Percentiles rank a stretch among this genome's conserved stretches.
phyloP scores from a whole-genome alignment of 352 stramenopile species.

The Phytophthora tubulina region DNA sequence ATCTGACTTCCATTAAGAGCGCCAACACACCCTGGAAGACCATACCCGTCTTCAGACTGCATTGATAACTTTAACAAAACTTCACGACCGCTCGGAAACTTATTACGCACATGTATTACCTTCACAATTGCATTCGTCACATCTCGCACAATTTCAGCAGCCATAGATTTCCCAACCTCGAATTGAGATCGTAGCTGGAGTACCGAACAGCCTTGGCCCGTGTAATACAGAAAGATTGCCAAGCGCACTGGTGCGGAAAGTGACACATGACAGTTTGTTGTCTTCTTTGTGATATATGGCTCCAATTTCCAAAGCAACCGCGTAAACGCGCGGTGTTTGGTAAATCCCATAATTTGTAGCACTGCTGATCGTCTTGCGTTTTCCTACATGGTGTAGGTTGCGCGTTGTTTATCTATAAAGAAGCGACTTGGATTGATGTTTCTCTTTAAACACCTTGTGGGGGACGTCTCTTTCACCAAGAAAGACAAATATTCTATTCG shows the following conservation, averaged over 20 bases:
- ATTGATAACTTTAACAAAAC: constrained; percentile 7
- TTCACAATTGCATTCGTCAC: constrained; percentile 4
- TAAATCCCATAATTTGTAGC: too few relatives aligned
- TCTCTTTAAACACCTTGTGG: too few relatives aligned
- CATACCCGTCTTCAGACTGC: constrained; percentile 8
- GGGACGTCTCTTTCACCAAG: too few relatives aligned
- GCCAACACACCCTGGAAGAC: constrained; percentile 3
- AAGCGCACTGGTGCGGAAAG: constrained; percentile 1
- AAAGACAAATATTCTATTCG: too few relatives aligned
- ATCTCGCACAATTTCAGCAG: background rate
- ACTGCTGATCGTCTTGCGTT: too few relatives aligned
- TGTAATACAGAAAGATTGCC: constrained; percentile 6
- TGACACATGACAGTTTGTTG: background rate
- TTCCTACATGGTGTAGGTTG: too few relatives aligned
- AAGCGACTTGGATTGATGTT: too few relatives aligned
- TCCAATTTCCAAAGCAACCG: constrained; percentile 11
- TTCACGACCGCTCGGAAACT: background rate
- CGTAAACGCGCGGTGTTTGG: background rate
- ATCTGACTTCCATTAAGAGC: constrained; percentile 3
- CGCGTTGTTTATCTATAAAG: too few relatives aligned
- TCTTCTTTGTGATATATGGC: constrained; percentile 3
- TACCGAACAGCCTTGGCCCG: background rate
- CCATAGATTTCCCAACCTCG: constrained; percentile 2
- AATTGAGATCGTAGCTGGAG: constrained; percentile 13
- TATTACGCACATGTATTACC: background rate